These are phyloP conservation scores for Curvularia verruculosa DNA, from an alignment of 2,329 filamentous ascomycete genomes.

Conservation along the genomic window DNA sequence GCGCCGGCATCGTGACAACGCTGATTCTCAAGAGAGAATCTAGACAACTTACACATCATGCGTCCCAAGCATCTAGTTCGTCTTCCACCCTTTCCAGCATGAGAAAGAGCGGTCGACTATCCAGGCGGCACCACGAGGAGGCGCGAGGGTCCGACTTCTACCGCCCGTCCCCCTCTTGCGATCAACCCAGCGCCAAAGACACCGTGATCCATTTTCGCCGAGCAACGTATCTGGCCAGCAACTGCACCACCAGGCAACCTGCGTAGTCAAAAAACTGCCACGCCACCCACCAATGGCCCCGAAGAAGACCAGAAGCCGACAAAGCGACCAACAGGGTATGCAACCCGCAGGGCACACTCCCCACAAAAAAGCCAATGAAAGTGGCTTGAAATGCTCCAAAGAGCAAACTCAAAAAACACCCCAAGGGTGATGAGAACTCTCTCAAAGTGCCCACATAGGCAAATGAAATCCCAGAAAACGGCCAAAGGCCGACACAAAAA, in stretches of 20 bases:
- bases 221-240: constrained; percentile 1
- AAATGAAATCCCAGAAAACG: background rate
- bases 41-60: constrained; percentile 12
- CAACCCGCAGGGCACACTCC: background rate
- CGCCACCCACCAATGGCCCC: constrained; percentile 1
- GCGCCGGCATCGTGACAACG: background rate
- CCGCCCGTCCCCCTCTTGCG: constrained; percentile 43
- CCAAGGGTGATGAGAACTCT: background rate
- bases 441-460: background rate
- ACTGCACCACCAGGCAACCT: too few species aligned
- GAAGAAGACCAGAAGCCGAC: background rate
- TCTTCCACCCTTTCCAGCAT: constrained; percentile 18
- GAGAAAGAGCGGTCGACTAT: constrained; percentile 29
- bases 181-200: constrained; percentile 24
- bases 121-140: constrained; percentile 47
- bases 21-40: background rate
- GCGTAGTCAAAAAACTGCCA: too few species aligned
- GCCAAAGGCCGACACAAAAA: background rate
- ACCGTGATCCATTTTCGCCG: constrained; percentile 33
- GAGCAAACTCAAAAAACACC: background rate
- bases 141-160: constrained; percentile 48
- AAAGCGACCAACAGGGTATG: background rate
- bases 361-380: background rate
- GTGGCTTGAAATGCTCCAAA: background rate
- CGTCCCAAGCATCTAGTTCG: constrained; percentile 47